Evolutionary conservation across 352 stramenopile species (phyloP), one percentile per base, ranked within the genome.

Genomic region (Phytopythium delawarense): DNA sequence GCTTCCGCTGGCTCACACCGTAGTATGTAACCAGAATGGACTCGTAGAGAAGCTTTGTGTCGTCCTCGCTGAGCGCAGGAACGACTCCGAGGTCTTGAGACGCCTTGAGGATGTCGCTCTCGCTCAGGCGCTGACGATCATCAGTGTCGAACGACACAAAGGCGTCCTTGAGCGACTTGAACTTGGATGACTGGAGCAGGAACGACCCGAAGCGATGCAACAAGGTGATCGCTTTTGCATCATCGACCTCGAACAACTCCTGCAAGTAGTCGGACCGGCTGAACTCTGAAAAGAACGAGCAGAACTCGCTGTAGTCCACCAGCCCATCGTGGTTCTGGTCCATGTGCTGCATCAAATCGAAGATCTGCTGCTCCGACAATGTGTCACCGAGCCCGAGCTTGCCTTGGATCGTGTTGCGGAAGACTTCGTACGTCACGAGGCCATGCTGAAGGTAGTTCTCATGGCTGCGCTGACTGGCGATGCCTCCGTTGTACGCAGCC

Each of bases 291-390:
- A 97, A 97, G 48, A 96, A 91, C 5, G 76, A 77, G 46, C 82
- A 83, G 63, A 98, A 98, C 65, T 98, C 92, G 32, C 90, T 72
- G 58, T 96, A 93, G 61, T 95, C 79, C 12, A 98, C 91, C 21
- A 95, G 78, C 2, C 87, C 89, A 56, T 97, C 91, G 55, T 90
- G 78, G 44, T 98, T 95, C 50, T 90, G 79, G 66, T 98, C 92
- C 59, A 97, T 85, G 52, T 93, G 82, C 60, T 96, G 81, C 92
- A 98, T 98, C 25, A 98, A 65, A 64, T 98, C 92, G 28, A 97
- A 96, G 20, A 97, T 94, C 67, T 97, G 88, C 50, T 95, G 84
- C 63, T 95, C 88, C 16, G 87, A 94, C 7, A 98, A 74, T 0
- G 73, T 84, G 25, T 79, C 72, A 1, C 66, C 62, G 0, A 93